phyloP scores from a whole-genome alignment of 2,329 filamentous ascomycete species.

The Parafenestella ontariensis region DNA sequence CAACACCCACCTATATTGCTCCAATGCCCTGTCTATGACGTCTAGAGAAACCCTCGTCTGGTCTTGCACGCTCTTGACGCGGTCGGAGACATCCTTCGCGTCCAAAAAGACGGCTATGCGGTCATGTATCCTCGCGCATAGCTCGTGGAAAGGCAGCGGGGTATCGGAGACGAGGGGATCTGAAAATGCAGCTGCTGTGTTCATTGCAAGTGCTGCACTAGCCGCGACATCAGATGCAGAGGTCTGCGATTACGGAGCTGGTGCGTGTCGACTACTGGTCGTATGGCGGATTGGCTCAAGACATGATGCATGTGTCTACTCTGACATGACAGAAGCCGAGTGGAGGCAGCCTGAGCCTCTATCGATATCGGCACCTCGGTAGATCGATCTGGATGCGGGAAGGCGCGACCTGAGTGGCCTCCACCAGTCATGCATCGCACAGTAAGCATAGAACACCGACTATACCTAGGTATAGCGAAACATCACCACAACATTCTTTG shows the following conservation, averaged over 20 bases:
- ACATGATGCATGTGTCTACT: conserved; percentile 29
- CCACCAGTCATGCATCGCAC: conserved; percentile 26
- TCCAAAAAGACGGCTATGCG: conserved; percentile 72
- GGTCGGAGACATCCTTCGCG: conserved; percentile 62
- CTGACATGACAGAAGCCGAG: conserved; percentile 19
- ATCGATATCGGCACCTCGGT: conserved; percentile 32
- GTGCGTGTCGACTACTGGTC: conserved; percentile 23
- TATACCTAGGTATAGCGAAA: not conserved
- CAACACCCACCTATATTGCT: conserved; percentile 71
- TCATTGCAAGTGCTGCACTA: conserved; percentile 47
- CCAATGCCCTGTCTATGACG: conserved; percentile 77
- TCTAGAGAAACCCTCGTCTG: conserved; percentile 76
- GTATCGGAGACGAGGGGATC: conserved; percentile 49
- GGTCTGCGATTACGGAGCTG: conserved; percentile 19
- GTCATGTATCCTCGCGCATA: conserved; percentile 61
- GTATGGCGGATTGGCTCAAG: conserved; percentile 26
- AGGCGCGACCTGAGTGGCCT: conserved; percentile 13
- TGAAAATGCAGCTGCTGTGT: conserved; percentile 34
- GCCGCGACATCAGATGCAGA: conserved; percentile 43
- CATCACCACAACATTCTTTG: conserved; percentile 9
- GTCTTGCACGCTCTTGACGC: conserved; percentile 70
- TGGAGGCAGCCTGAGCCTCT: conserved; percentile 18
- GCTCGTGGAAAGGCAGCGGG: conserved; percentile 56
- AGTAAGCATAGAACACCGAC: conserved; percentile 19
- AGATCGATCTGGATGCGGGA: conserved; percentile 16